Base-by-base conservation (phyloP, 441 rosid genomes). In the Eutrema salsugineum region DNA sequence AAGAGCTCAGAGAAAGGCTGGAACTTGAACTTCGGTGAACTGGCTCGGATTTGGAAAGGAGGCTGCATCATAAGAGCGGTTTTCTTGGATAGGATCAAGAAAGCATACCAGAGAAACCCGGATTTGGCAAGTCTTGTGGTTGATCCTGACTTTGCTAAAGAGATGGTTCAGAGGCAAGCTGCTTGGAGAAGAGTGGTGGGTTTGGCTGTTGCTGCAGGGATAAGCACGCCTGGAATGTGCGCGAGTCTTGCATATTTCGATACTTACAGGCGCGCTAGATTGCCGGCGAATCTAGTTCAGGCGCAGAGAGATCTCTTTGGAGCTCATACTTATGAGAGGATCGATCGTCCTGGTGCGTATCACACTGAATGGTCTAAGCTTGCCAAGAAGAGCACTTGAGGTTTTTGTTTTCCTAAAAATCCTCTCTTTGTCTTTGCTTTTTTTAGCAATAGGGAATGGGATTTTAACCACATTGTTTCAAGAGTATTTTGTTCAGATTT, bases 171-270 rank as follows among this genome's bases (percentile, higher is more conserved):
- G 77, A 91, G 99, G 87, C 97, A 94, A 72, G 92, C 94, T 0
- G 97, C 97, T 1, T 94, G 99, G 99, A 90, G 99, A 80, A 86
- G 97, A 80, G 97, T 91, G 5, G 99, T 94, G 20, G 95, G 95
- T 58, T 62, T 90, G 79, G 92, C 99, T 19, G 83, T 91, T 51
- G 79, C 92, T 1, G 92, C 92, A 0, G 99, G 99, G 62, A 94
- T 94, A 53, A 94, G 97, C 78, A 90, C 96, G 0, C 99, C 99
- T 0, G 99, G 99, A 28, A 94, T 94, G 97, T 91, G 97, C 43
- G 92, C 98, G 0, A 91, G 97, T 78, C 90, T 94, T 35, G 88
- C 96, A 14, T 94, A 94, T 76, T 94, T 94, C 2, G 99, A 94
- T 60, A 88, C 99, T n/a, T 94, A 91, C 27, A 87, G 97, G 82